Evolutionary conservation across 805 yeast genomes (phyloP), one percentile per base, ranked within the genome.

Genomic region (Debaryomyces castellii): DNA sequence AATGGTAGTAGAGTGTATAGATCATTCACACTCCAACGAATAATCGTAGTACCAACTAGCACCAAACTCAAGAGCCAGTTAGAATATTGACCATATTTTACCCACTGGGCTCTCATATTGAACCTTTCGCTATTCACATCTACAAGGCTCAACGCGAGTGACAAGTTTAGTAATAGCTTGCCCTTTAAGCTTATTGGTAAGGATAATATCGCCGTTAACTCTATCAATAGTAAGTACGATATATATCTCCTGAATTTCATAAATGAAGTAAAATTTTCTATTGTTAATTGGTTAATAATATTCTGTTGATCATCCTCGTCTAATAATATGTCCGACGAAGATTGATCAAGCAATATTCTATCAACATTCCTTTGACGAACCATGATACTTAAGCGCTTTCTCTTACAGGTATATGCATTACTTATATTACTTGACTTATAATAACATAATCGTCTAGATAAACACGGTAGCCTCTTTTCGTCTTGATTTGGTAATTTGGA

Each of bases 281-380:
- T 23, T n/a, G 44, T 16, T 36, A 49, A 33, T 11, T 43, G 39
- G 8, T 44, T 32, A 20, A 49, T 38, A 25, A 49, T 23, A 14
- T 24, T 22, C 11, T 41, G 39, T 37, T 49, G 52, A 27, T 49
- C 52, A 43, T 46, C 47, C 36, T 44, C 39, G 25, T 46, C 50
- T 18, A 46, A n/a, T 3, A 42, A 39, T 11, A 20, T 39, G 9
- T 18, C 46, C 10, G 50, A 40, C 11, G 46, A 23, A 8, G 47
- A 17, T 41, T 48, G 51, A 16, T 47, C 48, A 21, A 53, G 43
- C 7, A 55, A 40, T 22, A 47, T 39, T 41, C 46, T 50, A 39
- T 55, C 56, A 7, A 55, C 25, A 33, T 48, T 51, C 20, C 57
- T 41, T 39, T 49, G 37, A 41, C 55, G 45, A 16, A 50, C 47